Base-by-base conservation (phyloP, 2,329 filamentous ascomycete genomes). In the Fusarium pilosicola region DNA sequence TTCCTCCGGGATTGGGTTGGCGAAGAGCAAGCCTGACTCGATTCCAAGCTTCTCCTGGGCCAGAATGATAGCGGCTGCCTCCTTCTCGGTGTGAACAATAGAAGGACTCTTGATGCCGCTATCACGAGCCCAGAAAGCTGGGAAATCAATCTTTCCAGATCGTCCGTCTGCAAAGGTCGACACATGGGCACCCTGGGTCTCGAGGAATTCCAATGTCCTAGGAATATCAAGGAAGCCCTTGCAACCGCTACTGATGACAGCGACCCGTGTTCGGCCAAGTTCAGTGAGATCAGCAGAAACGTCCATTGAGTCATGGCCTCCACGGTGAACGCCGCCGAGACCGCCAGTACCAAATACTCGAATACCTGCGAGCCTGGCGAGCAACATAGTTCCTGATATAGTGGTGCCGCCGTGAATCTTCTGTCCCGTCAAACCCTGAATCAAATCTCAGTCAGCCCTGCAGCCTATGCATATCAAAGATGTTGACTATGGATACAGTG, bases 171-270 rank as follows among this genome's bases (percentile, higher is more conserved):
- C 92, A 84, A 98, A 99, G 6, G 96, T 98, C 7, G 91, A 93
- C 2, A 98, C 95, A 42, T 92, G 88, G 28, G 94, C 95, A 15
- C 93, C 93, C 79, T 92, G 90, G 1, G 90, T 92, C 81, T 92
- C 90, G 26, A 92, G 85, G 75, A 87, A 88, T 84, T 99, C 96
- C 10, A 99, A 87, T 1, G 96, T 99, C 59, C 94, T 88, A 6
- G 93, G 91, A 68, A 98, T 95, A 80, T 99, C 96, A 42, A 99
- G 87, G 82, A 99, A 98, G 71, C 96, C 96, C 84, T 99, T 99
- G 84, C 94, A 97, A 20, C 96, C 96, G 74, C 93, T 94, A 81
- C 92, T 93, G 59, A 99, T 87, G 6, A 99, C 95, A 32, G 95
- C 92, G 59, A 99, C 92, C 17, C 94, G 90, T 13, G 95, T 98